phyloP scores from a whole-genome alignment of 2,329 filamentous ascomycete genomes.

The Lasiodiplodia hormozganensis region DNA sequence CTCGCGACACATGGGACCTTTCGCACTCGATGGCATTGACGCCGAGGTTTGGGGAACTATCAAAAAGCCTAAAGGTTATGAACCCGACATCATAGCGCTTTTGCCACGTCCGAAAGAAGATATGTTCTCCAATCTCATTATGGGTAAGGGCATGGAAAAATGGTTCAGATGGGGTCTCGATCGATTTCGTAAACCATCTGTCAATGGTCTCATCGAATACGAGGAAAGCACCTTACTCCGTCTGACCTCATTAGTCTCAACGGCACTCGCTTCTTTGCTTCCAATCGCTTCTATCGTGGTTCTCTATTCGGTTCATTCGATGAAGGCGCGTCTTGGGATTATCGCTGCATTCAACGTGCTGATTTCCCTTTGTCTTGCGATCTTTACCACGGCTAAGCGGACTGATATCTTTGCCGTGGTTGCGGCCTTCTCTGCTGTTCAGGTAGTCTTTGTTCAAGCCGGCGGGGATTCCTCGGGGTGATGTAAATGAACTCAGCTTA shows the following conservation, averaged over 20 bases:
- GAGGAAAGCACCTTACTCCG: not conserved
- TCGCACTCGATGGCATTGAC: not conserved
- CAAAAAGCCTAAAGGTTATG: not conserved
- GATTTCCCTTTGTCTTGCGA: not conserved
- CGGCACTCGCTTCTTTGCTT: not conserved
- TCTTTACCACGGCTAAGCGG: constrained; percentile 6
- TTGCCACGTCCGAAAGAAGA: not conserved
- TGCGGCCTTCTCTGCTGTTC: constrained; percentile 21
- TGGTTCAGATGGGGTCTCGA: not conserved
- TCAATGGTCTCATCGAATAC: not conserved
- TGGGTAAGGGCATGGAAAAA: not conserved
- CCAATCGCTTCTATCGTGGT: constrained; percentile 3
- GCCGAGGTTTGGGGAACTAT: not conserved
- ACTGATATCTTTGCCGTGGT: constrained; percentile 15
- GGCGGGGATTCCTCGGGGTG: not conserved
- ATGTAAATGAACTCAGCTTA: no score
- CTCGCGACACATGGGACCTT: constrained; percentile 3
- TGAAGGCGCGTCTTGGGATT: not conserved
- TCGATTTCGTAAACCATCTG: not conserved
- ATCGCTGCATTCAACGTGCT: constrained; percentile 13
- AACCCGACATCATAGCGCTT: not conserved
- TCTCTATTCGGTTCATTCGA: not conserved
- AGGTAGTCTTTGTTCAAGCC: constrained; percentile 23
- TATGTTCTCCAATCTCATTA: not conserved
- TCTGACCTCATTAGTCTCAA: not conserved